These are phyloP conservation scores for Oryza meyeriana DNA, from an alignment of 176 grass and related monocot genomes.

Conservation along the genomic window DNA sequence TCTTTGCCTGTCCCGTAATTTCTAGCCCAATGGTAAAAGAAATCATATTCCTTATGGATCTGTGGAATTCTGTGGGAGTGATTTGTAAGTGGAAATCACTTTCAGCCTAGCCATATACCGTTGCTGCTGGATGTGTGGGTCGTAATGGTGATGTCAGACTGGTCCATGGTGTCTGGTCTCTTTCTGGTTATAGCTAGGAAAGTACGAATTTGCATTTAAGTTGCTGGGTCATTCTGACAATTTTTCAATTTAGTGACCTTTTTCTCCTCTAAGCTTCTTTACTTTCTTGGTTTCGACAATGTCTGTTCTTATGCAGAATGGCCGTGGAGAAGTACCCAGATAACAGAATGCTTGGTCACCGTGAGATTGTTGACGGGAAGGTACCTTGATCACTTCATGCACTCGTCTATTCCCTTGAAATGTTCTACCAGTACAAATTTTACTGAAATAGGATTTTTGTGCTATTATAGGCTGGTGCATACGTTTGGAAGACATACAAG, in stretches of 20 bases:
- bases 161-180: slow-evolving; percentile 1
- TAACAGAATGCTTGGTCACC: slow-evolving; percentile 75
- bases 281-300: background rate
- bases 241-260: background rate
- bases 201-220: background rate
- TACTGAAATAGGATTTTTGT: slow-evolving; percentile 21
- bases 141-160: slow-evolving; percentile 27
- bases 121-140: background rate
- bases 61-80: background rate
- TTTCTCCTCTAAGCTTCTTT: slow-evolving; percentile 23
- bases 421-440: background rate
- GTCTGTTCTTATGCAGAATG: slow-evolving; percentile 34
- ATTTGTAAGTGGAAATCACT: background rate
- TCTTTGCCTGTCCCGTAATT: background rate
- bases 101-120: background rate
- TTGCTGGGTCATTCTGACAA: background rate
- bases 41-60: background rate
- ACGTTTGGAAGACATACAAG: slow-evolving; percentile 70
- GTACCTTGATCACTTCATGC: slow-evolving; percentile 25
- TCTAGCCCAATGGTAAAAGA: background rate
- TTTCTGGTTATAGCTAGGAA: background rate
- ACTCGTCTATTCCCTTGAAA: background rate
- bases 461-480: slow-evolving; percentile 57
- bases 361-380: slow-evolving; percentile 69
- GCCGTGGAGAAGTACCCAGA: slow-evolving; percentile 65